A percentile compares a stretch with the other conserved stretches of the same genome.
Evolutionary conservation across 257 asterid genomes (phyloP).

Genomic region (Jacaranda mimosifolia): DNA sequence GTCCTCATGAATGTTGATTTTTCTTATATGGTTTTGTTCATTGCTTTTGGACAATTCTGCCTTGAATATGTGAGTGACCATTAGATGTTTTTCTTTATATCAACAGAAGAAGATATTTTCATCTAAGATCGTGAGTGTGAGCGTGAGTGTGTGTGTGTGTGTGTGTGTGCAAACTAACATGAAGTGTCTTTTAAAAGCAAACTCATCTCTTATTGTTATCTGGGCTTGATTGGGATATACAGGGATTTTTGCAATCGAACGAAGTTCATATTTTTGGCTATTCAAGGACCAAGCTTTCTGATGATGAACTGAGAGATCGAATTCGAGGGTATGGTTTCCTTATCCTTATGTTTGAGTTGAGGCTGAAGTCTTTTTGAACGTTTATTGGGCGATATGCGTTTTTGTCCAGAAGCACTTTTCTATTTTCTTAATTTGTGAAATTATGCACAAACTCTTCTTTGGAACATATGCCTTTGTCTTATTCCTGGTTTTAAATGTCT

Average conservation of each 20-base stretch:
- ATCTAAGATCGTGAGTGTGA: not conserved
- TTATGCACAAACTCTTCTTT: no score
- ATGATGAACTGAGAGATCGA: conserved; percentile 68
- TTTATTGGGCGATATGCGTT: not conserved
- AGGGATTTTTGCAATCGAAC: conserved; percentile 73
- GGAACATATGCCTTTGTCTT: no score
- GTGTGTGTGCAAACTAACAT: not conserved
- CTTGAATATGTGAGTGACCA: not conserved
- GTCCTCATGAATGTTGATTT: not conserved
- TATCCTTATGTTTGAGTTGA: not conserved
- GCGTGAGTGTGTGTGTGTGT: not conserved
- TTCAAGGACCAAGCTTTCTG: conserved; percentile 79
- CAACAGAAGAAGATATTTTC: not conserved
- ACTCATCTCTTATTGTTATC: not conserved
- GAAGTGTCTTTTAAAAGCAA: not conserved
- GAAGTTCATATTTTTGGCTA: conserved; percentile 89
- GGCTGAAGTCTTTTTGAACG: not conserved
- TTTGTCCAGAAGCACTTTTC: no score
- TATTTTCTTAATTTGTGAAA: no score
- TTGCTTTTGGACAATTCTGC: not conserved
- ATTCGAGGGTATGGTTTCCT: conserved; percentile 62
- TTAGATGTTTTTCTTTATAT: not conserved
- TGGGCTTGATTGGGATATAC: conserved; percentile 13
- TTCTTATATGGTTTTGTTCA: not conserved
- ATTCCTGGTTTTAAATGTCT: not conserved